Evolutionary conservation across 164 flowering plant species (phyloP), one percentile per base, ranked within the genome.

Genomic region (Liquidambar formosana): DNA sequence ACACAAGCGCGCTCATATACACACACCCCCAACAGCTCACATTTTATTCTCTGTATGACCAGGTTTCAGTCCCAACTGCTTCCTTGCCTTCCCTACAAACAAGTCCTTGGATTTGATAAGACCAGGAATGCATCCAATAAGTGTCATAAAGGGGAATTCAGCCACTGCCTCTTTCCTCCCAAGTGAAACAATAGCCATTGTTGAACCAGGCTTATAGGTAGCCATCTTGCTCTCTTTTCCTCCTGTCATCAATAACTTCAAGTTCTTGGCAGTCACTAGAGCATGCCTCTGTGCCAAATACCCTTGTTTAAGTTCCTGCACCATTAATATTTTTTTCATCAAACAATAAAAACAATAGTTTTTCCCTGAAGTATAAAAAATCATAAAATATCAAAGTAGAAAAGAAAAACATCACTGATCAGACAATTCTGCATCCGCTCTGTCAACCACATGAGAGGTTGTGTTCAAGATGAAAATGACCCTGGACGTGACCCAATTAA

Each of bases 101-200:
- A 86, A 75, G 61, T 85, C 95, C 66, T 63, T 77, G 43, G 95
- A 88, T 69, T 90, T 90, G 63, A 90, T 75, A 73, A 64, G 53
- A 16, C 92, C 92, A 14, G 89, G 91, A 57, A 85, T 19, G 64
- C 83, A 64, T n/a, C 95, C 95, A 18, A 70, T 76, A 5, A 83
- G 16, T 6, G 92, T 85, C 16, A 63, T 49, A 19, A 78, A 74
- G 1, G 84, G 85, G 27, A 81, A 76, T 60, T 90, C 86, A 8
- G 87, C 91, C 62, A 90, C 81, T 8, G 81, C 92, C 0, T 85
- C 85, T 61, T 73, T 83, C 76, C 89, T 80, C 60, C 95, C 95
- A 12, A 90, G 79, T 0, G 91, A 80, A 28, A 88, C 84, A 10
- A 88, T 66, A 1, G 90, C 86, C 22, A 82, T 65, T 5, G 67